Percentiles rank a stretch among this genome's conserved stretches.
Conservation (phyloP, 495 filamentous ascomycete species). For the Polyplosphaeria fusca region DNA sequence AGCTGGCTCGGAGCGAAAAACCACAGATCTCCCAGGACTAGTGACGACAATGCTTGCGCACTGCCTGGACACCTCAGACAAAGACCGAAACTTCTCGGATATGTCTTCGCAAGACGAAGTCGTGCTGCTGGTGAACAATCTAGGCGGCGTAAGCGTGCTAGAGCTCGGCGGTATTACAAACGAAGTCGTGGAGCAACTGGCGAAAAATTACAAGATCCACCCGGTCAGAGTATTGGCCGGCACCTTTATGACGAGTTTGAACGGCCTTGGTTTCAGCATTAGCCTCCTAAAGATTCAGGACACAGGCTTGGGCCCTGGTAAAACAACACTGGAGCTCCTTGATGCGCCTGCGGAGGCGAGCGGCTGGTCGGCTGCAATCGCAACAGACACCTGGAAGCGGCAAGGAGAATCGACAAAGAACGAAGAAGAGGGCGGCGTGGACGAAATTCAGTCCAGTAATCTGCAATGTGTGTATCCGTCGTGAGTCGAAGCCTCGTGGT, state of each 20-base stretch:
- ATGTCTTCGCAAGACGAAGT: conserved; percentile 60
- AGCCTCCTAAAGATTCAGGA: conserved; percentile 77
- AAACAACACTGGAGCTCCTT: conserved; percentile 79
- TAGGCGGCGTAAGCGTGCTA: conserved; percentile 85
- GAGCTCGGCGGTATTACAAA: conserved; percentile 85
- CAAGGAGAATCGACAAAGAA: conserved; percentile 25
- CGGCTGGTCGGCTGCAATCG: conserved; percentile 78
- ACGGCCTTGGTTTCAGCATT: conserved; percentile 89
- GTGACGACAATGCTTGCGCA: conserved; percentile 77
- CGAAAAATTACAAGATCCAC: conserved; percentile 62
- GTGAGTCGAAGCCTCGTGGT: too few species aligned
- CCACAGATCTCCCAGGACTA: conserved; percentile 62
- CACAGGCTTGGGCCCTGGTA: conserved; percentile 70
- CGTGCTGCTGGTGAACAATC: conserved; percentile 86
- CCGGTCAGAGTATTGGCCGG: conserved; percentile 66
- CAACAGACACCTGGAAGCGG: conserved; percentile 52
- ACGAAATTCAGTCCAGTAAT: conserved; percentile 61
- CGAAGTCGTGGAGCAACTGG: conserved; percentile 81
- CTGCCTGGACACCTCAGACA: conserved; percentile 72
- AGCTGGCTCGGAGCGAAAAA: conserved; percentile 72
- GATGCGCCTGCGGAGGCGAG: conserved; percentile 81
- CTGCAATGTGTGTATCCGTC: conserved; percentile 61
- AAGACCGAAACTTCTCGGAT: conserved; percentile 75
- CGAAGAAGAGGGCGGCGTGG: conserved; percentile 40
- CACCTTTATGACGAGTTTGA: conserved; percentile 82